These are phyloP conservation scores for Zelopaecilomyces penicillatus DNA, from an alignment of 2,329 filamentous ascomycete genomes.

Conservation along the genomic window DNA sequence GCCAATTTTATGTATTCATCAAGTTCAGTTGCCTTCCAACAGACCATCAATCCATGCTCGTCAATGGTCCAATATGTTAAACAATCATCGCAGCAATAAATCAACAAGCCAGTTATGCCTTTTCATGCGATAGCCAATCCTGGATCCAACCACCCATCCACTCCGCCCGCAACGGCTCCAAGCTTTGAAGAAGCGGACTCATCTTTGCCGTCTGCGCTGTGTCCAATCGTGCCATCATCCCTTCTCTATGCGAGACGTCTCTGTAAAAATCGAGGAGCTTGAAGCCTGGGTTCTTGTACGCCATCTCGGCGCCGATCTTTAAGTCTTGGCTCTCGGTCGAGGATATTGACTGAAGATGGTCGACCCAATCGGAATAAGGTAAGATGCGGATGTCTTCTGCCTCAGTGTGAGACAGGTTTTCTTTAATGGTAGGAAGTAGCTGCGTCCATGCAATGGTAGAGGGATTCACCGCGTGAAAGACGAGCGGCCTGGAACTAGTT, in stretches of 20 bases:
- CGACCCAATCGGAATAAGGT: conserved; percentile 1
- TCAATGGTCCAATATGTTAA: no score
- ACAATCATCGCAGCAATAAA: no score
- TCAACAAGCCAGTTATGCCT: no score
- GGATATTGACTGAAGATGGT: neutral
- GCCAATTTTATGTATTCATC: no score
- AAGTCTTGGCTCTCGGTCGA: neutral
- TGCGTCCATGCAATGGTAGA: conserved; percentile 3
- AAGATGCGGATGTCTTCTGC: neutral
- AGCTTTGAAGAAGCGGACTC: neutral
- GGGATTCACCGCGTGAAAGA: conserved; percentile 7
- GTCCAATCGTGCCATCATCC: neutral
- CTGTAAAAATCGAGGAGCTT: conserved; percentile 8
- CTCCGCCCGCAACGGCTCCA: conserved; percentile 3
- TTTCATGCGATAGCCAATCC: neutral
- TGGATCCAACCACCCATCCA: conserved; percentile 7
- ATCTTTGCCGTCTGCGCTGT: neutral
- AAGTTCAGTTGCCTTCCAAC: no score
- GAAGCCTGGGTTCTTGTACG: neutral
- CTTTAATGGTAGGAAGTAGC: conserved; percentile 1
- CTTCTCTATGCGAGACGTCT: neutral
- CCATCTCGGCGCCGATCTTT: neutral
- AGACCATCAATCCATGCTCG: no score
- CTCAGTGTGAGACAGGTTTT: neutral
- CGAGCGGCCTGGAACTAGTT: neutral